Evolutionary conservation across 2,329 filamentous ascomycete species (phyloP).

Genomic region (Plenodomus lindquistii): DNA sequence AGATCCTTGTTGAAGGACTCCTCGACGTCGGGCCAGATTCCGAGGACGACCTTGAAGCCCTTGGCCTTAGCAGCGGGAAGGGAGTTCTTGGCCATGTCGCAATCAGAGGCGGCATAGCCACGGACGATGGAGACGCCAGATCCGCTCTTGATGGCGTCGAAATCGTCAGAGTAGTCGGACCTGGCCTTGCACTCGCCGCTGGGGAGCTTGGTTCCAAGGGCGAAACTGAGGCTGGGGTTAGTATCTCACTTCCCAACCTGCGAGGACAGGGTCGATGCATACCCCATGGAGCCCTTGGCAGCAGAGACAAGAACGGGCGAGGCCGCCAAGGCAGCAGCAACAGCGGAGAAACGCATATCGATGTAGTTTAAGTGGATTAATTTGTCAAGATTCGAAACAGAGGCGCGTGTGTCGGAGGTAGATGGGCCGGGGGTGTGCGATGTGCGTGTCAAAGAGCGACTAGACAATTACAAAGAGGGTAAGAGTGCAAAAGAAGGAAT

Average conservation of each 20-base stretch:
- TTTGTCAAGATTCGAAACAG: constrained; percentile 1
- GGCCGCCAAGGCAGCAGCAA: constrained; percentile 38
- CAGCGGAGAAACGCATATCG: constrained; percentile 42
- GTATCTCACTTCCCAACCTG: background rate
- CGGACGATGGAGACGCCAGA: constrained; percentile 62
- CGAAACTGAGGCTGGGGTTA: constrained; percentile 51
- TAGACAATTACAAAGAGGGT: constrained; percentile 10
- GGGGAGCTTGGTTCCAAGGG: constrained; percentile 66
- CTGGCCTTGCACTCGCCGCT: constrained; percentile 64
- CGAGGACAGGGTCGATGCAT: background rate
- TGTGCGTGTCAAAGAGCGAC: constrained; percentile 13
- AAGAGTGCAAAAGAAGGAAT: constrained; percentile 14
- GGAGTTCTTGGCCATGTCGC: constrained; percentile 65
- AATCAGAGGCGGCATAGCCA: constrained; percentile 69
- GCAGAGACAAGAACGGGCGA: constrained; percentile 56
- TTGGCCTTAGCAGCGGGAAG: constrained; percentile 67
- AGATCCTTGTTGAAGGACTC: constrained; percentile 65
- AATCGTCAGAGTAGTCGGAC: constrained; percentile 67
- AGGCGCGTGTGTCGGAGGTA: background rate
- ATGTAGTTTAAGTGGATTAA: constrained; percentile 2
- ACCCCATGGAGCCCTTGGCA: constrained; percentile 56
- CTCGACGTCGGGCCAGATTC: constrained; percentile 70
- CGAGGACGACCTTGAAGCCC: constrained; percentile 69
- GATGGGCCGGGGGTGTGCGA: background rate
- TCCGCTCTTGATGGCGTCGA: constrained; percentile 60